A percentile compares a stretch with the other conserved stretches of the same genome.
phyloP scores from a whole-genome alignment of 805 yeast species.

The Brettanomyces nanus region DNA sequence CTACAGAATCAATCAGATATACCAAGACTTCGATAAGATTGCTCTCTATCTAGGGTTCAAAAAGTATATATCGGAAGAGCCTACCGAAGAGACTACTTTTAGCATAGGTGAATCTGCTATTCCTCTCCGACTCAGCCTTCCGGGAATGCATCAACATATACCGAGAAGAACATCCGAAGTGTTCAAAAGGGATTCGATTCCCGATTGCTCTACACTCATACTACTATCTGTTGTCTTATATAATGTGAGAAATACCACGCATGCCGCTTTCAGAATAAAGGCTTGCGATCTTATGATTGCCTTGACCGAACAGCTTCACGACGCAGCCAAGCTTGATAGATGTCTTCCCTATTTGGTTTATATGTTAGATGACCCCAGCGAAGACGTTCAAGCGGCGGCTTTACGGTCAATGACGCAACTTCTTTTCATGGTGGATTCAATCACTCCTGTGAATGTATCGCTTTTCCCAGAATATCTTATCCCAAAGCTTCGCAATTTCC shows the following conservation, averaged over 20 bases:
- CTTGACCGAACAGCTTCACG: slow-evolving; percentile 66
- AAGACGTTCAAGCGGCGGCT: slow-evolving; percentile 60
- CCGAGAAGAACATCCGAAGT: slow-evolving; percentile 30
- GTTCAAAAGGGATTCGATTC: slow-evolving; percentile 14
- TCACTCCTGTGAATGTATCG: slow-evolving; percentile 68
- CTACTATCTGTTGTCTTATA: slow-evolving; percentile 52
- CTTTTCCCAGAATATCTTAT: slow-evolving; percentile 76
- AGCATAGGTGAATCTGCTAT: slow-evolving; percentile 15
- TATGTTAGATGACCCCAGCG: slow-evolving; percentile 61
- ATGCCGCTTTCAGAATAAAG: slow-evolving; percentile 50
- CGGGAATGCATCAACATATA: slow-evolving; percentile 43
- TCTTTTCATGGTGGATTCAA: slow-evolving; percentile 48
- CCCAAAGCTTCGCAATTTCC: slow-evolving; percentile 52
- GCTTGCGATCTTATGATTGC: slow-evolving; percentile 74
- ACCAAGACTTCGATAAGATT: slow-evolving; percentile 47
- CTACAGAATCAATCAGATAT: slow-evolving; percentile 50
- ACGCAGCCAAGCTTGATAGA: slow-evolving; percentile 80
- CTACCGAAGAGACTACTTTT: slow-evolving; percentile 6
- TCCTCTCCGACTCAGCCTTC: slow-evolving; percentile 39
- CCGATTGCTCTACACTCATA: slow-evolving; percentile 46
- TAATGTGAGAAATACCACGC: slow-evolving; percentile 49
- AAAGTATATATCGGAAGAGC: slow-evolving; percentile 12
- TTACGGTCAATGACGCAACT: slow-evolving; percentile 61
- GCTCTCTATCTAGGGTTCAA: slow-evolving; percentile 32
- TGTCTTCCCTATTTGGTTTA: slow-evolving; percentile 72